A percentile compares a stretch with the other conserved stretches of the same genome.
These are phyloP conservation scores for Aspergillus fructus DNA, from an alignment of 2,329 filamentous ascomycete species.

Conservation along the genomic window DNA sequence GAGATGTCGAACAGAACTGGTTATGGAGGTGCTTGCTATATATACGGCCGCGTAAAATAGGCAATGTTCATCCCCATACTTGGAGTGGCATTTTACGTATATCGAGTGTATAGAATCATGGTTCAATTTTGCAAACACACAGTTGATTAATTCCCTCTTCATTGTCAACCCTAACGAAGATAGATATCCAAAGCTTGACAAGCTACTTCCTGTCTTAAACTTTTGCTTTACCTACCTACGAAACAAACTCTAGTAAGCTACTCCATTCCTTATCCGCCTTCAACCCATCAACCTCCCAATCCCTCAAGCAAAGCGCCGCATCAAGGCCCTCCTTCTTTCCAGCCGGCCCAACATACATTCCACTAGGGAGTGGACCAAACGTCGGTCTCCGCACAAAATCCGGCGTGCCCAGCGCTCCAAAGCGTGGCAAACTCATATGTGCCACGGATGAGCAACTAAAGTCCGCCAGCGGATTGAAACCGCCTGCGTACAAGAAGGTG, in stretches of 20 bases:
- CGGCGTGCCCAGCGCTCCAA: slow-evolving; percentile 12
- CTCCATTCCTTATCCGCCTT: slow-evolving; percentile 11
- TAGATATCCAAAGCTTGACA: too few species aligned
- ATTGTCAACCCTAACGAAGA: too few species aligned
- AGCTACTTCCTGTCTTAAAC: too few species aligned
- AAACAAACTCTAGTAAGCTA: slow-evolving; percentile 9
- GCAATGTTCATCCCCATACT: too few species aligned
- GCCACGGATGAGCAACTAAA: slow-evolving; percentile 17
- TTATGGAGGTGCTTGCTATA: too few species aligned
- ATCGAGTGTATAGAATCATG: too few species aligned
- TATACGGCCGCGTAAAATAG: too few species aligned
- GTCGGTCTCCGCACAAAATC: slow-evolving; percentile 12
- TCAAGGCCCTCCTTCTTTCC: slow-evolving; percentile 9
- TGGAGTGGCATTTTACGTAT: too few species aligned
- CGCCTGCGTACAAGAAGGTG: slow-evolving; percentile 17
- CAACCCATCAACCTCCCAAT: slow-evolving; percentile 10
- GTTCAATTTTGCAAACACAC: too few species aligned
- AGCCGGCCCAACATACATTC: slow-evolving; percentile 14
- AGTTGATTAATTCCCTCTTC: too few species aligned
- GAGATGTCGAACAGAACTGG: too few species aligned
- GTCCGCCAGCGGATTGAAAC: slow-evolving; percentile 15
- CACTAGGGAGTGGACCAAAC: slow-evolving; percentile 12
- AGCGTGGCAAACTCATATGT: slow-evolving; percentile 10
- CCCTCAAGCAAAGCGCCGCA: slow-evolving; percentile 16
- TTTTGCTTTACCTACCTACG: not conserved